Evolutionary conservation across 805 yeast species (phyloP), one percentile per base, ranked within the genome.

Genomic region (Lachancea dasiensis): DNA sequence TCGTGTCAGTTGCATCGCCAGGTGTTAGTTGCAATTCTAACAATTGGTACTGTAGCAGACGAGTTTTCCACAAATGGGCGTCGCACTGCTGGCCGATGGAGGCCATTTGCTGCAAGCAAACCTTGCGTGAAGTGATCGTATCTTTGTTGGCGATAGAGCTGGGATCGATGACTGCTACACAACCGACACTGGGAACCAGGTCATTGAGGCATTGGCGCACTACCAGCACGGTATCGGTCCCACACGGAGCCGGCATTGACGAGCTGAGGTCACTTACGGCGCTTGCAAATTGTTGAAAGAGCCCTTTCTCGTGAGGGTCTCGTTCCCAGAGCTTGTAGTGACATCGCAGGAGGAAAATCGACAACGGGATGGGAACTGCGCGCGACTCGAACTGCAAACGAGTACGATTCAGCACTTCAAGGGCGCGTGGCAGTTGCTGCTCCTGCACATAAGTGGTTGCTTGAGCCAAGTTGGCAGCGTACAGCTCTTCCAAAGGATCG

Each of bases 21-120:
- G 13, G 10, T n/a, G 25, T 5, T 25, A 30, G 11, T 30, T 18
- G 33, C 11, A n/a, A 6, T n/a, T n/a, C 15, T 7, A 19, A 31
- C n/a, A 34, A 11, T 16, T 20, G 25, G 31, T 34, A 25, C 31
- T 34, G 37, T 25, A 34, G 19, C n/a, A 17, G 10, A 7, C 37
- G 37, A n/a, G 37, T 19, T 18, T 19, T 30, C 17, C 28, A 16
- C n/a, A 26, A 14, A 10, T n/a, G n/a, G 7, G 37, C 29, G 26
- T 6, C n/a, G 3, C 10, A 9, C 6, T 14, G 16, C 11, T 14
- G n/a, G n/a, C 24, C 31, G 9, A 34, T n/a, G 10, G 20, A 14
- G 18, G 11, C 13, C 19, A 16, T 13, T 11, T 15, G n/a, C 8
- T n/a, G n/a, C 17, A 34, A 16, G 27, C 14, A 30, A 16, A 30